Evolutionary conservation across 805 yeast genomes (phyloP), one percentile per base, ranked within the genome.

Genomic region (Pichia cabralensis): DNA sequence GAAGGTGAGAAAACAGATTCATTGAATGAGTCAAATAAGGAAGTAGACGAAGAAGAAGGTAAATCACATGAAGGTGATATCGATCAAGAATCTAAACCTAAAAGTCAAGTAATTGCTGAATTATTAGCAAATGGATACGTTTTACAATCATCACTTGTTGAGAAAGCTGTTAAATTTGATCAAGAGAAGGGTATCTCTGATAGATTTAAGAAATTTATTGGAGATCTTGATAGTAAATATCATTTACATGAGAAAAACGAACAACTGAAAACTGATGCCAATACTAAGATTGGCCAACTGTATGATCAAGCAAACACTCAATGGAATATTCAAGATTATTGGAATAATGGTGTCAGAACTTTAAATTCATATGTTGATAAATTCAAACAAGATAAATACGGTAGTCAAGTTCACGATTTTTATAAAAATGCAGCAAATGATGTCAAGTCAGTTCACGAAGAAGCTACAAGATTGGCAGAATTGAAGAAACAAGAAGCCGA

Each of bases 41-140:
- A 31, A 35, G 39, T 22, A 4, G 30, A 40, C 8, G 29, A 25
- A 14, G 47, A 31, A 35, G 39, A 23, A 4, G 30, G 56, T 32
- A 38, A 28, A 16, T 25, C 41, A 6, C 29, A 22, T 18, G 47
- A 26, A 39, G 37, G 19, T 4, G 40, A 79, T 45, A 69, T 80
- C 34, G 56, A 65, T 5, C 94, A 81, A 58, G 94, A 82, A 49
- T 73, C 71, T 40, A 81, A 81, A 61, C 94, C 94, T 37, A 79
- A 79, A 50, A 57, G 75, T 36, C 74, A 84, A 14, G 74, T 82
- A 39, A 61, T 80, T 59, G 89, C 92, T 1, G 89, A 81, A 56
- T 70, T 78, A 47, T 62, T 81, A 40, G 66, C 84, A 22, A 70
- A 74, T n/a, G 94, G 94, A 5, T 81, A 82, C 52, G 69, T 65